Percentiles rank a stretch among this genome's conserved stretches.
phyloP scores from a whole-genome alignment of 192 early-diverging fungal species.

The Podila verticillata region DNA sequence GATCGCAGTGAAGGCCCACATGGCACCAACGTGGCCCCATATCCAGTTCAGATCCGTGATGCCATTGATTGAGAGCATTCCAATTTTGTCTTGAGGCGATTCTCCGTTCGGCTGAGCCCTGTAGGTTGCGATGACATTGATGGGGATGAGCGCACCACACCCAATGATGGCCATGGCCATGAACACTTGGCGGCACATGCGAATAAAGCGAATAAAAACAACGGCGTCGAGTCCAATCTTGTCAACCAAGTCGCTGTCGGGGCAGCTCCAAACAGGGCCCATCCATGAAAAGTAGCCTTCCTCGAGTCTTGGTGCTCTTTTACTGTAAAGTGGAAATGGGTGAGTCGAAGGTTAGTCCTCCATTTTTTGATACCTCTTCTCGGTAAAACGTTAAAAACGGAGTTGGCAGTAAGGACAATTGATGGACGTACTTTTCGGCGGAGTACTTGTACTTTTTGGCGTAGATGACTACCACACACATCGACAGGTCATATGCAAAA shows the following conservation, averaged over 20 bases:
- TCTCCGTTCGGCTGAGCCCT: conserved; percentile 23
- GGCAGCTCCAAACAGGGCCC: conserved; percentile 60
- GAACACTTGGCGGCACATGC: conserved; percentile 67
- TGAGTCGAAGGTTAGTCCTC: not conserved
- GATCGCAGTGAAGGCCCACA: conserved; percentile 67
- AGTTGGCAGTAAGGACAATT: not conserved
- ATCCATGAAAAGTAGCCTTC: conserved; percentile 74
- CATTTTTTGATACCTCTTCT: no score
- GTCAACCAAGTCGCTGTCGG: conserved; percentile 68
- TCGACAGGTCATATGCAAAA: not conserved
- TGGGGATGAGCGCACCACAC: conserved; percentile 67
- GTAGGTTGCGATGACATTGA: conserved; percentile 65
- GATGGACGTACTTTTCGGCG: conserved; percentile 30
- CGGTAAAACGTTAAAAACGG: not conserved
- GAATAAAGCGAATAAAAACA: conserved; percentile 73
- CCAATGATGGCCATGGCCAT: conserved; percentile 66
- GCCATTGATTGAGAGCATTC: conserved; percentile 19
- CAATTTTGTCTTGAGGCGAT: conserved; percentile 31
- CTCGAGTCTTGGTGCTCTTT: conserved; percentile 71
- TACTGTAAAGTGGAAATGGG: conserved; percentile 33
- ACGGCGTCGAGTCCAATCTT: conserved; percentile 79
- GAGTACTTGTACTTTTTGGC: conserved; percentile 39
- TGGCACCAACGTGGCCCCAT: conserved; percentile 69
- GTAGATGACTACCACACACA: conserved; percentile 33
- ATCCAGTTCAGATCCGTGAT: conserved; percentile 56